Evolutionary conservation across 129 eudicot species (phyloP), one percentile per base, ranked within the genome.

Genomic region (Flaveria linearis): DNA sequence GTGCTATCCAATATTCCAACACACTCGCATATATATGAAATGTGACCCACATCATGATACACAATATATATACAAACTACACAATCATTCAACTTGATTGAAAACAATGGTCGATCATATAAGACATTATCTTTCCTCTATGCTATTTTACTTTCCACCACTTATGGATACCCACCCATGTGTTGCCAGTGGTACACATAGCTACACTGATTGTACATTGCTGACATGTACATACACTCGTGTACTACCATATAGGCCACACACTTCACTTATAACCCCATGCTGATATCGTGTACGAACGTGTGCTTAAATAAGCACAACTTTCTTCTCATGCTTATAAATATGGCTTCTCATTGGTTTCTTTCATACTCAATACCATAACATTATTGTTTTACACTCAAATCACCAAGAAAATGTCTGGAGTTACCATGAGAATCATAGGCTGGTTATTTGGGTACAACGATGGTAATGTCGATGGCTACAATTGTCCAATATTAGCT

Each of bases 401-500:
- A 30, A 10, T 15, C 2, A 58, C n/a, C 2, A 63, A 11, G 7
- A 52, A 69, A 36, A 84, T 84, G 87, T 26, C 77, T 49, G 55
- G 71, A 41, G 70, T 71, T 58, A 66, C 74, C 61, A 84, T 41
- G 55, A 66, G 17, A 13, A 52, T 55, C 30, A 9, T 15, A 52
- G 49, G 23, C 7, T 22, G 69, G 45, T 75, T 53, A 53, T 45
- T 51, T 65, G 81, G 79, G 5, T 78, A 81, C 36, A 73, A 12
- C 15, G 15, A 69, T 15, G 76, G 82, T 16, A 23, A 20, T 61
- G 17, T 6, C 17, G 17, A 14, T 17, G 18, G 18, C 14, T 82
- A 84, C 11, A 77, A 56, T 39, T 52, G 69, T 66, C 76, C 70
- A 36, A 77, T 74, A 18, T 57, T 62, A 2, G 82, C 41, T 36